Evolutionary conservation across 2,329 filamentous ascomycete species (phyloP), one percentile per base, ranked within the genome.

Genomic region (Calonectria pteridis): DNA sequence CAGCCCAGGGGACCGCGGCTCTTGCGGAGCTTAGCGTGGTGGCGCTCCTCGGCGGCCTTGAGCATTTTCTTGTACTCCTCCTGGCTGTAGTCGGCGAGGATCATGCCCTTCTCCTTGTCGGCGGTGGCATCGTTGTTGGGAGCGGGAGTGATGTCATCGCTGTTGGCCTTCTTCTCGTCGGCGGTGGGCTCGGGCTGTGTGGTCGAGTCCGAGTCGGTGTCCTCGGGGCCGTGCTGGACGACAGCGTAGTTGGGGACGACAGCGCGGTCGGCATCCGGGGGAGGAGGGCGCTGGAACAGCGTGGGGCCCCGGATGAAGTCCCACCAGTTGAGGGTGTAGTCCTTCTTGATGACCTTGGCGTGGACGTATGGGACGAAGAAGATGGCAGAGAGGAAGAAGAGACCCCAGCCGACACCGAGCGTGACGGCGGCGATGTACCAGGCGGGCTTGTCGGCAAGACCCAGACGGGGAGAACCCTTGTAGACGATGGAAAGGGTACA

Each of bases 401-500:
- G 84, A 71, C 91, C 93, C 59, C 84, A 86, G 74, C 93, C 93
- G 43, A 87, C 88, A 50, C 93, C 93, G 73, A 95, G 80, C 23
- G 91, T 92, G 74, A 95, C 93, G 18, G 89, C 85, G 14, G 88
- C 92, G 74, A 95, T 90, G 81, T 91, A 95, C 89, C 90, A 92
- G 11, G 84, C 83, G 2, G 93, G 92, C 87, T 93, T 93, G 20
- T 72, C 55, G 29, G 71, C 23, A 10, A 81, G 78, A 16, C 78
- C 76, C 2, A 81, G 76, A 26, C 77, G 73, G 29, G 94, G 93
- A 13, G 93, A 94, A 37, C 94, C 94, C 88, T 95, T 95, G 89
- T 94, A 95, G 78, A 95, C 93, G 79, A 96, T 92, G 53, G 93
- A 94, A 6, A 96, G 88, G 0, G 93, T 94, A 85, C 93, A 94